These are phyloP conservation scores for Phaeolepiota aurea DNA, from an alignment of 768 basidiomycete species.

Conservation along the genomic window DNA sequence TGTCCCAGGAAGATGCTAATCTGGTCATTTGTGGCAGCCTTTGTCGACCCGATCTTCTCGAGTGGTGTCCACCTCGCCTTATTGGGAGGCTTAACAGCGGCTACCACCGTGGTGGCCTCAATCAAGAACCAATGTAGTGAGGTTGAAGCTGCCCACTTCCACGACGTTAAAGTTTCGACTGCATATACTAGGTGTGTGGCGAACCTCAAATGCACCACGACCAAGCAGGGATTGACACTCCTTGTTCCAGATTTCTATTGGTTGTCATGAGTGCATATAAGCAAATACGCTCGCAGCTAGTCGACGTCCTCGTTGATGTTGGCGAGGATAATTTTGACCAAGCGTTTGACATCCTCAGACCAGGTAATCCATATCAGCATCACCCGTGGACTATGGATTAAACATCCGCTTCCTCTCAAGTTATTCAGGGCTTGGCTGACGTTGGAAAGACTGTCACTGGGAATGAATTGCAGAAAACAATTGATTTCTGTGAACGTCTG, in stretches of 20 bases:
- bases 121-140: not conserved
- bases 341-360: not conserved
- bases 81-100: not conserved
- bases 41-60: not conserved
- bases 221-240: not conserved
- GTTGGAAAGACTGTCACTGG: not conserved
- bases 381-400: not conserved
- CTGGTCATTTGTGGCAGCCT: not conserved
- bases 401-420: not conserved
- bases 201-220: not conserved
- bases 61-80: constrained; percentile 1
- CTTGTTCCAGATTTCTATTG: not conserved
- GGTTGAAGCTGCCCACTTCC: not conserved
- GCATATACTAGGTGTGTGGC: not conserved
- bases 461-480: not conserved
- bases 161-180: not conserved
- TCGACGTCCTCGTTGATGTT: not conserved
- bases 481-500: not conserved
- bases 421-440: constrained; percentile 1
- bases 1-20: too few species aligned
- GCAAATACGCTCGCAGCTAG: not conserved
- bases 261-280: constrained; percentile 1
- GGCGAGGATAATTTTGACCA: constrained; percentile 1
- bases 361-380: too few species aligned
- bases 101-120: not conserved